These are phyloP conservation scores for Eutrema salsugineum DNA, from an alignment of 441 rosid species.

Conservation along the genomic window DNA sequence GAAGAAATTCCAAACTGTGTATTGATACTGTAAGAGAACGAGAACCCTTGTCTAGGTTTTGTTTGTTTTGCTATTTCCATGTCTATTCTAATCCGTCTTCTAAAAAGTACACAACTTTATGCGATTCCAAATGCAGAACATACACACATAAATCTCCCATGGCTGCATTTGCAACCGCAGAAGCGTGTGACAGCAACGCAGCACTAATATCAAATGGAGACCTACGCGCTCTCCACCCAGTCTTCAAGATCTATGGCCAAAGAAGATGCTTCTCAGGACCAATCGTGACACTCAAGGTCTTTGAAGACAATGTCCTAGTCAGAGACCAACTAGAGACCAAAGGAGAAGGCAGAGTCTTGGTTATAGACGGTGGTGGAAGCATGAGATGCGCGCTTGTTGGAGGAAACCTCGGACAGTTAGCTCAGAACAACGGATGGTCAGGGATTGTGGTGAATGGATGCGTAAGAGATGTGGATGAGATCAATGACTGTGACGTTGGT, in stretches of 20 bases:
- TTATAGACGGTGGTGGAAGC: conserved; percentile 90
- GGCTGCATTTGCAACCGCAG: conserved; percentile 70
- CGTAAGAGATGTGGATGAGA: conserved; percentile 82
- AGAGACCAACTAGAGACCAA: conserved; percentile 61
- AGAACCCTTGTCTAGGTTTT: not conserved
- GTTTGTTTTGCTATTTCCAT: not conserved
- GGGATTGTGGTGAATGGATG: conserved; percentile 80
- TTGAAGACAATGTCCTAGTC: conserved; percentile 81
- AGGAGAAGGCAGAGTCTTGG: conserved; percentile 79
- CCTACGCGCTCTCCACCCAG: conserved; percentile 60
- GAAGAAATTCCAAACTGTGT: not conserved
- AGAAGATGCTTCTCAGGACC: conserved; percentile 67
- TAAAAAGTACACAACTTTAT: not conserved
- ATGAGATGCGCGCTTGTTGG: conserved; percentile 78
- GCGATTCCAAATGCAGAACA: conserved; percentile 6
- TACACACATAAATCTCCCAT: conserved; percentile 19
- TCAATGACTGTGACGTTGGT: conserved; percentile 70
- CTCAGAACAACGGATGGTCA: conserved; percentile 74
- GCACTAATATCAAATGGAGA: conserved; percentile 56
- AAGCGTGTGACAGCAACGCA: conserved; percentile 74
- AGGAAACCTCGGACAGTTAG: conserved; percentile 66
- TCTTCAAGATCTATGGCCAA: conserved; percentile 74
- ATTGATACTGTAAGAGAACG: not conserved
- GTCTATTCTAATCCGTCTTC: not conserved
- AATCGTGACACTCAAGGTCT: conserved; percentile 64